Base-by-base conservation (phyloP, 75 land plant genomes). In the Selaginella moellendorffii region DNA sequence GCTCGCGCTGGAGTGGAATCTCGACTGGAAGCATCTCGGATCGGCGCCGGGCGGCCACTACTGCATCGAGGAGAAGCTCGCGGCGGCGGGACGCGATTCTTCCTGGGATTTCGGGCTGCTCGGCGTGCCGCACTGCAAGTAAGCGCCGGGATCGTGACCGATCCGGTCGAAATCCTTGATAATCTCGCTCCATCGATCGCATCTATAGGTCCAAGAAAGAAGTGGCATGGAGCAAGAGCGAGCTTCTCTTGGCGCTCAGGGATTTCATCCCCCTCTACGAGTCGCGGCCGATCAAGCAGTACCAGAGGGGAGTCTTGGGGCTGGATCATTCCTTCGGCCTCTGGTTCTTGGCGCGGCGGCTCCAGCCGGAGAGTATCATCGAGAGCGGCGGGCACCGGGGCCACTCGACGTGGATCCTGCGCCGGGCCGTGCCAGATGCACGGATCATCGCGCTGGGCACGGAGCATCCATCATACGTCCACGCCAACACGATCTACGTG, bases 271-370 rank as follows among this genome's bases (percentile, higher is more conserved):
- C 85, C 12, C 79, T 88, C 19, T 88, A 88, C 72, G 78, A 78
- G 59, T 81, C 79, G 0, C 74, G 95, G 14, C 95, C 95, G 18
- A 85, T 88, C 0, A 80, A 80, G 62, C 78, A 85, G 56, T 85
- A 88, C 67, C 70, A 72, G 80, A 77, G 69, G 77, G 95, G 90
- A n/a, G n/a, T n/a, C n/a, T 85, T 88, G 95, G 95, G 95, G 26
- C 85, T 88, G 63, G 95, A 88, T 66, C 95, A 88, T 64, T 86
- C 86, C 69, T 88, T 88, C 70, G 95, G 95, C 23, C 82, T 88
- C 25, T 88, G 95, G n/a, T n/a, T n/a, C n/a, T n/a, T n/a, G n/a
- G n/a, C n/a, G n/a, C n/a, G n/a, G n/a, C n/a, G n/a, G n/a, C 74
- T 85, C 23, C 79, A 88, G 29, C 95, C 95, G 20, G 84, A 80